Base-by-base conservation (phyloP, 306 rosid genomes). In the Vigna reflexopilosa region DNA sequence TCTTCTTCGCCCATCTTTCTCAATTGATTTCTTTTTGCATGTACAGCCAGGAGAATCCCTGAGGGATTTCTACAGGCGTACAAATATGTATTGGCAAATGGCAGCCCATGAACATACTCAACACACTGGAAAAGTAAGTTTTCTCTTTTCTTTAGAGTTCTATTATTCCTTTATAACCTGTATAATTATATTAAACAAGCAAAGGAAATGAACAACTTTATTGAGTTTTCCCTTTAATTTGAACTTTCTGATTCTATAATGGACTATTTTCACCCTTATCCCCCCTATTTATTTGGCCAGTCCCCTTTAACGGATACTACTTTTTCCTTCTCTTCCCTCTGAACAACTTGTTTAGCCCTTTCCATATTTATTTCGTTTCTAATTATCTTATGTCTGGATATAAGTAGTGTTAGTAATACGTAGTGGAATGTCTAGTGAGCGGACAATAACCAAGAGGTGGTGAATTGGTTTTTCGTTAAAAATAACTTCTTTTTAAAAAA, bases 51-150 rank as follows among this genome's bases (percentile, higher is more conserved):
- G 96, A 70, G 98, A 95, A 83, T 74, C 93, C 44, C 81, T 95
- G 86, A 87, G 86, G 86, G 98, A 95, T 80, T 95, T 95, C 88
- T 95, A 92, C 77, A 88, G 24, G 58, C 98, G 97, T 83, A 95
- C 99, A 69, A 91, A 91, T 86, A 11, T 95, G 84, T 95, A 95
- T 89, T 95, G 99, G 99, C 98, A 95, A 88, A 95, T 95, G 99
- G 99, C 99, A n/a, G 98, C 99, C 70, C 98, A 95, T 24, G 99
- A 95, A 70, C 98, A 95, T 77, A 95, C 98, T 56, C 99, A 95
- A 82, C 99, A 95, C 85, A 93, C 98, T 69, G 98, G 98, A 81
- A 95, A 95, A 86, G 97, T 92, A 47, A 34, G 85, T 56, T 75
- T 16, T 75, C 56, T 78, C 77, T 26, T 59, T 50, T 51, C 51